Evolutionary conservation across 1,139 yeast genomes (phyloP), one percentile per base, ranked within the genome.

Genomic region (Yueomyces sp.): DNA sequence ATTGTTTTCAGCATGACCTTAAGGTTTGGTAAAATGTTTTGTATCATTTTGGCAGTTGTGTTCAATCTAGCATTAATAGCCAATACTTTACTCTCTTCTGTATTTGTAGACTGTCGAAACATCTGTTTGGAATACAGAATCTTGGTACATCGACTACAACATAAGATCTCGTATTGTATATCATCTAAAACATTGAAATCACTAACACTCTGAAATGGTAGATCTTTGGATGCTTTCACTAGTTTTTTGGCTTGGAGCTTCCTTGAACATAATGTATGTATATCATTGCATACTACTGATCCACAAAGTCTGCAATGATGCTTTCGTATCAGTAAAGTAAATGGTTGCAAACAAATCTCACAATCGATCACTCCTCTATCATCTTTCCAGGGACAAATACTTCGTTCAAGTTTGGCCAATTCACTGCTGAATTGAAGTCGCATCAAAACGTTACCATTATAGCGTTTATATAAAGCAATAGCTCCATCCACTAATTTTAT

Each of bases 221-320:
- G 40, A 41, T 61, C 65, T 4, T 44, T 40, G 2, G 62, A 55
- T 1, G 66, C 58, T 35, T 50, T 48, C 7, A 47, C 39, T 31
- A 47, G 66, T 3, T 69, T 68, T 36, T 73, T 52, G 1, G 82
- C 53, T 0, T 89, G 86, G 0, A 85, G 80, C 46, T 78, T 75
- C 53, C 79, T 75, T 0, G 96, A 85, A 59, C 97, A 89, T 4
- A 69, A 73, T 0, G 71, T 67, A 2, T 53, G 53, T 0, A 72
- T 56, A 53, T 80, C 81, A 36, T 83, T 94, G 64, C 97, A 89
- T 0, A 86, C 87, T 1, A 83, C 74, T 32, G 63, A 58, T 0
- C 97, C 97, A 65, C 97, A 91, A 33, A 85, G 60, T 33, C 95
- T 67, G 58, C 96, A 86, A 57, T 86, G 96, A 57, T 91, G 97